Percentiles rank a stretch among this genome's conserved stretches.
Conservation (phyloP, 176 grass and related monocot genomes). For the Oryza nivara region DNA sequence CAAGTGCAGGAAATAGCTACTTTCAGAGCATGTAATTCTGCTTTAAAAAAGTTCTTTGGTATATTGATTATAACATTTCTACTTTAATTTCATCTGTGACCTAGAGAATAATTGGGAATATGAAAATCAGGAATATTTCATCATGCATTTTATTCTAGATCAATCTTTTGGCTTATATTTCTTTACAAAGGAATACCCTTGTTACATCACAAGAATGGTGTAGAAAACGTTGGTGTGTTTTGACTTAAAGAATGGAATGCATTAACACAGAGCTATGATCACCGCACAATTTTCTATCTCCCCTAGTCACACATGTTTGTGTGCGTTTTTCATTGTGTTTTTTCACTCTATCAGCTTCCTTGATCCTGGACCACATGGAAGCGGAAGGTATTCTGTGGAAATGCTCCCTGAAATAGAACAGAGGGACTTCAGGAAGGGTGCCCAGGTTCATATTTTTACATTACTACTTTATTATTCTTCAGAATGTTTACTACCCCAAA, state of each 20-base stretch:
- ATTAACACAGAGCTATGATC: background rate
- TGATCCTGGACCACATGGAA: constrained; percentile 98
- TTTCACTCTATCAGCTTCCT: constrained; percentile 61
- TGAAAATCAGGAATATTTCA: constrained; percentile 23
- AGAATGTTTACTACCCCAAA: constrained; percentile 19
- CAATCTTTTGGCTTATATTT: constrained; percentile 21
- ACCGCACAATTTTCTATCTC: constrained; percentile 1
- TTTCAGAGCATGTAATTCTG: background rate
- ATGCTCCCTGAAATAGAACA: constrained; percentile 89
- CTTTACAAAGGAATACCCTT: constrained; percentile 30
- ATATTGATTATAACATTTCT: constrained; percentile 1
- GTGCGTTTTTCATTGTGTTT: constrained; percentile 28
- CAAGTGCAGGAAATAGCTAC: background rate
- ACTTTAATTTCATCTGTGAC: constrained; percentile 20
- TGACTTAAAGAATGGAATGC: constrained; percentile 7
- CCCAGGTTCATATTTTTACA: constrained; percentile 63
- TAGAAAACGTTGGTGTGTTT: constrained; percentile 27
- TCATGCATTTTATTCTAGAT: constrained; percentile 1
- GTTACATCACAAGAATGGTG: constrained; percentile 16
- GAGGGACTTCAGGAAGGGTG: constrained; percentile 92
- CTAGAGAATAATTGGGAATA: constrained; percentile 17
- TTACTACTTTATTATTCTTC: constrained; percentile 31
- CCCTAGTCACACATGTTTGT: constrained; percentile 7
- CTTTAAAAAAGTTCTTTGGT: constrained; percentile 1
- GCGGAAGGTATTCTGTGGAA: constrained; percentile 79